Evolutionary conservation across 1,139 yeast genomes (phyloP).

Genomic region (Blastobotrys buckinghamii): DNA sequence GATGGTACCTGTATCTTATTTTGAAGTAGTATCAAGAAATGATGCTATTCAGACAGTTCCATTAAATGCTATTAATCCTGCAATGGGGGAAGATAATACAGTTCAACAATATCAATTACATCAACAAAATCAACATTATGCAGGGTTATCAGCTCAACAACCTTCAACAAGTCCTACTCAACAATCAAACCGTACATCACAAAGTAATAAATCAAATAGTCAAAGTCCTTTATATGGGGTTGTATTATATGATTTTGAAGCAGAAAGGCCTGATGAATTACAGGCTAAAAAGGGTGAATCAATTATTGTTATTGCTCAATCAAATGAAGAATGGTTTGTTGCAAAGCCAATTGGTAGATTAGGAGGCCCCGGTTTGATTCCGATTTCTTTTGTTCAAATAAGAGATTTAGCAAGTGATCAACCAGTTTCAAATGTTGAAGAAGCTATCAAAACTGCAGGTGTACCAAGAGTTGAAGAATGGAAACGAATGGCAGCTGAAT

Average conservation of each 20-base stretch:
- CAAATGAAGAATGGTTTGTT: conserved; percentile 94
- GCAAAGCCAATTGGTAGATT: conserved; percentile 92
- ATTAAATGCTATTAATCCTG: conserved; percentile 14
- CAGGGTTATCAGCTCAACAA: background rate
- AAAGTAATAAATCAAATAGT: conserved; percentile 4
- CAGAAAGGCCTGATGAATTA: conserved; percentile 86
- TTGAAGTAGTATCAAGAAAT: conserved; percentile 67
- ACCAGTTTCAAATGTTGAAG: conserved; percentile 44
- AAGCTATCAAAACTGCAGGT: conserved; percentile 54
- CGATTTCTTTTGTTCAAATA: conserved; percentile 82
- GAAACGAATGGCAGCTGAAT: conserved; percentile 86
- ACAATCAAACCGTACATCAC: background rate
- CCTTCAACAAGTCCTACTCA: background rate
- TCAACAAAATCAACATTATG: conserved; percentile 5
- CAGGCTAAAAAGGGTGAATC: conserved; percentile 82
- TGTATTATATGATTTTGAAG: conserved; percentile 75
- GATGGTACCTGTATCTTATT: conserved; percentile 79
- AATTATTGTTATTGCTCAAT: conserved; percentile 90
- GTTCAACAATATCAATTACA: conserved; percentile 9
- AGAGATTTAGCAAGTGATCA: conserved; percentile 66
- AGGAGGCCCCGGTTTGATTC: conserved; percentile 97
- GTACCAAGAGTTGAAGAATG: conserved; percentile 94
- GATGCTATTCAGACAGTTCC: conserved; percentile 37
- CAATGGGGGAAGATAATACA: conserved; percentile 9
- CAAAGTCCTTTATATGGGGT: conserved; percentile 50